phyloP scores from a whole-genome alignment of 768 basidiomycete genomes.

The Glaciozyma antarctica region DNA sequence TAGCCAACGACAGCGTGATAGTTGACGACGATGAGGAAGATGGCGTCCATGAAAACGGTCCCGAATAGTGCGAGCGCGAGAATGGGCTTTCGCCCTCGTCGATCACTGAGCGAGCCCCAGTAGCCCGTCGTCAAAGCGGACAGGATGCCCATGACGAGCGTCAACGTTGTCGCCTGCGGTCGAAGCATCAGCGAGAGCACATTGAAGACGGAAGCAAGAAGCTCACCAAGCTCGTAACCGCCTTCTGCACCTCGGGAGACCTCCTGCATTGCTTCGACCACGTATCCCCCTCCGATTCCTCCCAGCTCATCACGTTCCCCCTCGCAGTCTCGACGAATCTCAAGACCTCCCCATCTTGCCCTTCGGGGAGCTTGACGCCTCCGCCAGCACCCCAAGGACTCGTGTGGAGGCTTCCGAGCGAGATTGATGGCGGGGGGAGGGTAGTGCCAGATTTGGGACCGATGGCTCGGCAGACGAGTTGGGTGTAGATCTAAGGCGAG shows the following conservation, averaged over 20 bases:
- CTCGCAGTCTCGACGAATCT: neutral
- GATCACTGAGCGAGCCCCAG: conserved; percentile 16
- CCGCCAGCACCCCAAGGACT: neutral
- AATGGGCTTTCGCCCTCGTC: conserved; percentile 3
- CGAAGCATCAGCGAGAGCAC: neutral
- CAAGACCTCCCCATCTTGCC: neutral
- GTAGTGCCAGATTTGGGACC: conserved; percentile 4
- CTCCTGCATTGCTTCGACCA: conserved; percentile 12
- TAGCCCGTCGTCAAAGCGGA: conserved; percentile 11
- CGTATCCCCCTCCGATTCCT: neutral
- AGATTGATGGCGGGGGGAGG: neutral
- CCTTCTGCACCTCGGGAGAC: conserved; percentile 1
- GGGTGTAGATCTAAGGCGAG: neutral
- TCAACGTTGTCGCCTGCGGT: conserved; percentile 8
- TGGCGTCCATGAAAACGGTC: neutral
- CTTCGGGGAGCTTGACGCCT: no score
- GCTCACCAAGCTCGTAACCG: neutral
- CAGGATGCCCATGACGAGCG: conserved; percentile 9
- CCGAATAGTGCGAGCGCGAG: neutral
- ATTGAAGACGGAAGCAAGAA: neutral
- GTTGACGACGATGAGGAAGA: conserved; percentile 4
- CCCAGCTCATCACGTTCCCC: neutral
- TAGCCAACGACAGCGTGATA: conserved; percentile 5
- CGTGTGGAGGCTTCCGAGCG: neutral
- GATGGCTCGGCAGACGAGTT: conserved; percentile 3